Percentiles rank a stretch among this genome's conserved stretches.
Conservation (phyloP, 768 basidiomycete species). For the Russula compacta region DNA sequence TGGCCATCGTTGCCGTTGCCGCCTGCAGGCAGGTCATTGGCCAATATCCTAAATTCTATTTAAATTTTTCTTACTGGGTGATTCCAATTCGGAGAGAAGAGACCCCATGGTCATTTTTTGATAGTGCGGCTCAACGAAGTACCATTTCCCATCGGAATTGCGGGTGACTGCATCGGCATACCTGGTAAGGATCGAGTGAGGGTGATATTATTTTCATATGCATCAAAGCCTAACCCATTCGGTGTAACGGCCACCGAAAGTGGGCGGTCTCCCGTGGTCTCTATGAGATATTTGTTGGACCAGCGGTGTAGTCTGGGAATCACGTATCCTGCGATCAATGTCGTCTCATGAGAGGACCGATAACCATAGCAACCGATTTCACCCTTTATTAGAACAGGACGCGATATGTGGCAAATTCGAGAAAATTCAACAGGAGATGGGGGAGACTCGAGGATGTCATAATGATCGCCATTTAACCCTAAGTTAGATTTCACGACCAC, state of each 20-base stretch:
- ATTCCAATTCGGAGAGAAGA: constrained; percentile 37
- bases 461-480: constrained; percentile 54
- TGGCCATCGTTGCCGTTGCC: constrained; percentile 20
- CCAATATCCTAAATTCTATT: neutral
- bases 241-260: constrained; percentile 79
- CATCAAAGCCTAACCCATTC: constrained; percentile 49
- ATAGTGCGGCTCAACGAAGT: constrained; percentile 68
- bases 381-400: constrained; percentile 73
- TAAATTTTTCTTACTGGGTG: neutral
- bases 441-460: constrained; percentile 41
- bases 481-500: neutral
- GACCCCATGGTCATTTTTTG: constrained; percentile 58
- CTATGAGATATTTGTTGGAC: constrained; percentile 53
- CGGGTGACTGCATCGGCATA: constrained; percentile 66
- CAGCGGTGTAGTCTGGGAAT: constrained; percentile 47
- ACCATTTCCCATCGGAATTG: constrained; percentile 44
- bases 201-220: neutral
- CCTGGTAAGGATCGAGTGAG: constrained; percentile 30
- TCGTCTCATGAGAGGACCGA: neutral
- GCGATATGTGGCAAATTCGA: constrained; percentile 53
- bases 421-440: constrained; percentile 66
- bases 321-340: constrained; percentile 34
- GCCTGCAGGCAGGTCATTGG: constrained; percentile 2
- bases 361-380: neutral
- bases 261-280: constrained; percentile 40